Evolutionary conservation across 225 moss, liverwort and hornwort genomes (phyloP).

Genomic region (Antitrichia curtipendula): DNA sequence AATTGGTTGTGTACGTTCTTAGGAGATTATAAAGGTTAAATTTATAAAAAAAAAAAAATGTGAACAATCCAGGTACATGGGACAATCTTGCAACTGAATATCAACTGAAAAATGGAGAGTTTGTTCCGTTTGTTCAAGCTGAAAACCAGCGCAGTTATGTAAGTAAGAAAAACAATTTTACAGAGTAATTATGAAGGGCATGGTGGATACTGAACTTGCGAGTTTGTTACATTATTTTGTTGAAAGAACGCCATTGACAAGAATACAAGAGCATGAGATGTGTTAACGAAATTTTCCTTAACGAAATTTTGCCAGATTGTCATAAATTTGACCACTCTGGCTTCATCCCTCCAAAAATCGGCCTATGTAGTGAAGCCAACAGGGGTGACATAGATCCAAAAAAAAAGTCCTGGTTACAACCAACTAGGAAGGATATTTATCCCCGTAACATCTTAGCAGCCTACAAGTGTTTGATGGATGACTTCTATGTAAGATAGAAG

Average conservation of each 20-base stretch:
- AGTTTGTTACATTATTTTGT: not conserved
- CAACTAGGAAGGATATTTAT: not conserved
- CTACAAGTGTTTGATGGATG: not conserved
- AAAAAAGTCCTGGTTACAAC: too few species aligned
- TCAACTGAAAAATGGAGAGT: not conserved
- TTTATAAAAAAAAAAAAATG: too few species aligned
- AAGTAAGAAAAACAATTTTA: not conserved
- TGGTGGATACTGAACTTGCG: too few species aligned
- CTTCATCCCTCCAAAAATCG: too few species aligned
- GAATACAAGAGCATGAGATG: not conserved
- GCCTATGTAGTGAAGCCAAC: too few species aligned
- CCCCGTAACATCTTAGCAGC: accelerated
- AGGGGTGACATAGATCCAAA: too few species aligned
- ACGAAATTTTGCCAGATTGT: too few species aligned
- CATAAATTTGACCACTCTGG: too few species aligned
- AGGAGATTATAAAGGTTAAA: not conserved
- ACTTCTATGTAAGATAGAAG: not conserved
- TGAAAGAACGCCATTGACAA: not conserved
- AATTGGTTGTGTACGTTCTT: not conserved
- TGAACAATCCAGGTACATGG: not conserved
- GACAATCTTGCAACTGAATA: not conserved
- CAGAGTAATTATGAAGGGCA: not conserved
- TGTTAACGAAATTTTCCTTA: too few species aligned
- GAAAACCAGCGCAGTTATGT: not conserved
- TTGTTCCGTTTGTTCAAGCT: not conserved